A percentile compares a stretch with the other conserved stretches of the same genome.
Evolutionary conservation across 495 filamentous ascomycete species (phyloP).

Genomic region (Hyaloscypha hepaticicola): DNA sequence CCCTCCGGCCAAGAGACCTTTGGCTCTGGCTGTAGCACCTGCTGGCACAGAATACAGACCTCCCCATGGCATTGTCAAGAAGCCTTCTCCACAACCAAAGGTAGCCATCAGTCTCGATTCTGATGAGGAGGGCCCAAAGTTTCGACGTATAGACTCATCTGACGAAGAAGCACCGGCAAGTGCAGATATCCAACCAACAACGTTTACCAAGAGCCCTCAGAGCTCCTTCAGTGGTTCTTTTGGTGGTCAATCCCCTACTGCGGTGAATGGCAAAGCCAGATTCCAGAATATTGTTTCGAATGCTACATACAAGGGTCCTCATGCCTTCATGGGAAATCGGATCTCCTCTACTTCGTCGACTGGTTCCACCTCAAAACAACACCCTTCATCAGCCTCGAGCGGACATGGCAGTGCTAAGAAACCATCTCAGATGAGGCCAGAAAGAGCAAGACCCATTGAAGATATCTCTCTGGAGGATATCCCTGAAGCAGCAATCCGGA

Average conservation of each 20-base stretch:
- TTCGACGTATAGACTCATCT: constrained; percentile 33
- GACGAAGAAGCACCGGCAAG: constrained; percentile 11
- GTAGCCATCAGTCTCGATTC: constrained; percentile 41
- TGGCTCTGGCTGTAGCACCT: constrained; percentile 61
- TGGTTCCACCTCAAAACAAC: no score
- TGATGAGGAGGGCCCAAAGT: constrained; percentile 58
- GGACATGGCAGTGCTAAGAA: constrained; percentile 25
- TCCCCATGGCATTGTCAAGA: constrained; percentile 42
- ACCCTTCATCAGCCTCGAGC: background rate
- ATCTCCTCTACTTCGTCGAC: background rate
- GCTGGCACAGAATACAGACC: constrained; percentile 70
- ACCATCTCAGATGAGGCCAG: constrained; percentile 43
- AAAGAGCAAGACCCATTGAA: constrained; percentile 52
- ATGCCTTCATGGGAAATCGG: background rate
- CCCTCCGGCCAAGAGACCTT: constrained; percentile 3
- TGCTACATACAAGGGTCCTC: constrained; percentile 13
- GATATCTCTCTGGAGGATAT: constrained; percentile 56
- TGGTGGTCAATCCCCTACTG: constrained; percentile 1
- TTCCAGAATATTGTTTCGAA: constrained; percentile 24
- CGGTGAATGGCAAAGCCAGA: constrained; percentile 23
- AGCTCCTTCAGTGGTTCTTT: constrained; percentile 14
- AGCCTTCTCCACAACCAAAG: constrained; percentile 29
- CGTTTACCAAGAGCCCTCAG: constrained; percentile 44
- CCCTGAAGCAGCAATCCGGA: constrained; percentile 47
- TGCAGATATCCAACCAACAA: constrained; percentile 62